phyloP scores from a whole-genome alignment of 2,329 filamentous ascomycete genomes.

The Lecanicillium sp. region DNA sequence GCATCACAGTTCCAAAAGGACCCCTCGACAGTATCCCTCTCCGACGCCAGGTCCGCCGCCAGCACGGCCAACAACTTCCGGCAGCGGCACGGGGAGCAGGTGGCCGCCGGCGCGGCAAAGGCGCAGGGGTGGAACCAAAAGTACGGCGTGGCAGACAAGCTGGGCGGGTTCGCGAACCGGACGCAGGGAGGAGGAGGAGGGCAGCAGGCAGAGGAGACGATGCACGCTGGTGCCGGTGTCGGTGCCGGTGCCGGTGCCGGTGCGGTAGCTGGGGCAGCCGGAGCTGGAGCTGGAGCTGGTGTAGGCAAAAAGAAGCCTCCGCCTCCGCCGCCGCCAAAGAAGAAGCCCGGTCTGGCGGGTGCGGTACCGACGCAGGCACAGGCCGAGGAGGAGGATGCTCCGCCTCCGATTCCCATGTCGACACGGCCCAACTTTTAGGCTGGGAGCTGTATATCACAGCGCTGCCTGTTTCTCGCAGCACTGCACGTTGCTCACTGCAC shows the following conservation, averaged over 20 bases:
- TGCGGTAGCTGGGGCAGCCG: background rate
- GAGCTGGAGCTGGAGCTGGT: slow-evolving; percentile 6
- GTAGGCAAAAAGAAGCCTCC: slow-evolving; percentile 48
- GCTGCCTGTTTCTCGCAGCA: too few relatives aligned
- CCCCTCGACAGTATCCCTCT: slow-evolving; percentile 53
- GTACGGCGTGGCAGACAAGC: slow-evolving; percentile 46
- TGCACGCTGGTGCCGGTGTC: background rate
- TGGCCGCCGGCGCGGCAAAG: slow-evolving; percentile 51
- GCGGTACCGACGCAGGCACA: slow-evolving; percentile 9
- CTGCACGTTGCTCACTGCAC: too few relatives aligned
- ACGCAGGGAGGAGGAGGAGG: slow-evolving; percentile 13
- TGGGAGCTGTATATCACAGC: too few relatives aligned
- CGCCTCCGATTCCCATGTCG: slow-evolving; percentile 48
- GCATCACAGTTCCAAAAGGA: slow-evolving; percentile 54
- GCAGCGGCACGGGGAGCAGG: slow-evolving; percentile 62
- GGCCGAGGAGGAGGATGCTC: slow-evolving; percentile 26
- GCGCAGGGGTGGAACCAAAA: slow-evolving; percentile 56
- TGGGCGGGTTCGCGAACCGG: slow-evolving; percentile 23
- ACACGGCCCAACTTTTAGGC: slow-evolving; percentile 42
- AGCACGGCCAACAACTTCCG: slow-evolving; percentile 63
- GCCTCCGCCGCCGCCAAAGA: slow-evolving; percentile 46
- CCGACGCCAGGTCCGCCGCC: slow-evolving; percentile 53
- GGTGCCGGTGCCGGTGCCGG: background rate
- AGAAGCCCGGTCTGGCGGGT: slow-evolving; percentile 37
- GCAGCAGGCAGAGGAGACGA: background rate